Evolutionary conservation across 495 filamentous ascomycete species (phyloP).

Genomic region (Schizothecium vesticola): DNA sequence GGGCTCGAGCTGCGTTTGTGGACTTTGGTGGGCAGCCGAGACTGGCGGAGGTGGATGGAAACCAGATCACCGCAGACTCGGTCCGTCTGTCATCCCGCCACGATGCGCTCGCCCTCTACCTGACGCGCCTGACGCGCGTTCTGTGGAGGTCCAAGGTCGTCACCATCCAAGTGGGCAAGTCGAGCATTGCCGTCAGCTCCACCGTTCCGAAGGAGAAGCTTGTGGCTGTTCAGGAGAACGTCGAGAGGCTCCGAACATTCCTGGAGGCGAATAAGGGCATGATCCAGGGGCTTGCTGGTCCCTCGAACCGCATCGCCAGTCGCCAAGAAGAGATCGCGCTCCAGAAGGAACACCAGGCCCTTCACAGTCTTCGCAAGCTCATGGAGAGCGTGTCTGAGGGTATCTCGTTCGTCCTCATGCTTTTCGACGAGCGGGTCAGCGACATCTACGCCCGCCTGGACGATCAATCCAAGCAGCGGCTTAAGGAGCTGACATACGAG

Average conservation of each 20-base stretch:
- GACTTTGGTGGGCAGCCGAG: constrained; percentile 80
- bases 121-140: constrained; percentile 74
- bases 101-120: constrained; percentile 79
- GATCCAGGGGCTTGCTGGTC: constrained; percentile 86
- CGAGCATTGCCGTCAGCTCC: constrained; percentile 54
- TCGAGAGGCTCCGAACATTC: constrained; percentile 73
- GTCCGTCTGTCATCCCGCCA: constrained; percentile 85
- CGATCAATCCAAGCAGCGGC: constrained; percentile 57
- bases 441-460: constrained; percentile 83
- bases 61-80: constrained; percentile 58
- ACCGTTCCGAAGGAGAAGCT: constrained; percentile 61
- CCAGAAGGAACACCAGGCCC: constrained; percentile 87
- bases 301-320: constrained; percentile 67
- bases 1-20: constrained; percentile 80
- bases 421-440: constrained; percentile 86
- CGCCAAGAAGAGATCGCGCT: constrained; percentile 85
- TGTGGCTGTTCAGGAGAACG: constrained; percentile 67
- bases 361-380: constrained; percentile 76
- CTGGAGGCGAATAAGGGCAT: constrained; percentile 77
- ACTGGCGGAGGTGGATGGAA: constrained; percentile 68
- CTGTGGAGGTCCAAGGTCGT: constrained; percentile 70
- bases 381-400: constrained; percentile 87
- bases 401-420: constrained; percentile 86
- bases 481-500: constrained; percentile 76
- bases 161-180: constrained; percentile 25